These are phyloP conservation scores for Hypoxylon cercidicola DNA, from an alignment of 495 filamentous ascomycete species.

Conservation along the genomic window DNA sequence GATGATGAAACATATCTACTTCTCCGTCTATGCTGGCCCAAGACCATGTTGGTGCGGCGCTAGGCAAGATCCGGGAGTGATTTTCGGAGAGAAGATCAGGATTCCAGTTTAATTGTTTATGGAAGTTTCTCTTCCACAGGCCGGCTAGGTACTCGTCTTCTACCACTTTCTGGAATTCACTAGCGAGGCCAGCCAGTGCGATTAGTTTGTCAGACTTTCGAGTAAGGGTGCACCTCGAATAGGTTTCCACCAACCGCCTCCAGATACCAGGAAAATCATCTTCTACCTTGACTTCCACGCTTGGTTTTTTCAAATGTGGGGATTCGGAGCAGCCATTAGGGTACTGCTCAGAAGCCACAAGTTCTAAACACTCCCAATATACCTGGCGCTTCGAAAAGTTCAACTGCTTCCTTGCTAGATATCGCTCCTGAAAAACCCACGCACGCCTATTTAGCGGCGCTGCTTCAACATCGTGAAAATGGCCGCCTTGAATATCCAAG, in stretches of 20 bases:
- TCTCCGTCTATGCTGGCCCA: conserved; percentile 8
- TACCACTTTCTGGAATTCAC: not conserved
- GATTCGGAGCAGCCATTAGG: not conserved
- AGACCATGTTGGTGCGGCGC: conserved; percentile 17
- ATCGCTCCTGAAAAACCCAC: conserved; percentile 50
- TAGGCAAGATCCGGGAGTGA: not conserved
- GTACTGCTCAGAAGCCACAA: conserved; percentile 19
- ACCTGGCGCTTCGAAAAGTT: conserved; percentile 39
- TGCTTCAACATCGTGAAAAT: not conserved
- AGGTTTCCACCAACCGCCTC: not conserved
- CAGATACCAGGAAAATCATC: conserved; percentile 1
- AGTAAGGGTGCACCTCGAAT: conserved; percentile 8
- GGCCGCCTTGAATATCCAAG: too few relatives aligned
- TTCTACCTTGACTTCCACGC: not conserved
- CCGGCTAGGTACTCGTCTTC: conserved; percentile 11
- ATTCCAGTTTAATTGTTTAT: conserved; percentile 5
- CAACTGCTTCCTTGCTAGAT: conserved; percentile 42
- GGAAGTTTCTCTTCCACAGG: conserved; percentile 11
- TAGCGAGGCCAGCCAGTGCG: conserved; percentile 21
- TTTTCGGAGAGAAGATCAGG: too few relatives aligned
- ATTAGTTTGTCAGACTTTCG: conserved; percentile 13
- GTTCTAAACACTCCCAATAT: conserved; percentile 46
- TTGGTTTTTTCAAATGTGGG: not conserved
- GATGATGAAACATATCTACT: not conserved
- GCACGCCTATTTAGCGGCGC: conserved; percentile 37